Evolutionary conservation across 805 yeast species (phyloP).

Genomic region (Yarrowia sp.): DNA sequence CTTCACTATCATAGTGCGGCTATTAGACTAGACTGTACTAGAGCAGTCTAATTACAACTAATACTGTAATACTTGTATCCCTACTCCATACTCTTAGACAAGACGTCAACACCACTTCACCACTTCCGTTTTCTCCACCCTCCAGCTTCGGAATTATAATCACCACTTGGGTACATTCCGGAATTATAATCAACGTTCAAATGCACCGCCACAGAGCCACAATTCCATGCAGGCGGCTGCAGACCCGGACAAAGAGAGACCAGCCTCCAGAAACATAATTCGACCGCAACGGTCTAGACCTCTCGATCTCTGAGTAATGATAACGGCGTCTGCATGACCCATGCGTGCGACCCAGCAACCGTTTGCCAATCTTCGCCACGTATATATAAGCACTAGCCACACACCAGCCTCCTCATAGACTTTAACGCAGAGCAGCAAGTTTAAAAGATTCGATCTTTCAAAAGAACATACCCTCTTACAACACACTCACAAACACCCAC

Average conservation of each 20-base stretch:
- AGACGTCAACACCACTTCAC: no score
- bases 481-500: neutral
- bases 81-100: no score
- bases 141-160: constrained; percentile 22
- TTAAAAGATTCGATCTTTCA: no score
- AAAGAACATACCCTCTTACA: neutral
- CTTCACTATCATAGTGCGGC: no score
- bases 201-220: constrained; percentile 38
- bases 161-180: neutral
- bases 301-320: constrained; percentile 16
- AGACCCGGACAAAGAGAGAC: constrained; percentile 3
- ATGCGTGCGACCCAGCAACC: no score
- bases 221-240: constrained; percentile 26
- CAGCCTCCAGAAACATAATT: neutral
- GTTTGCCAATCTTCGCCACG: no score
- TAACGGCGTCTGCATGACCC: neutral
- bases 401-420: constrained; percentile 15
- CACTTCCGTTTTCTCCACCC: no score
- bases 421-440: neutral
- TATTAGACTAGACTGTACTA: no score
- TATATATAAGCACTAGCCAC: constrained; percentile 20
- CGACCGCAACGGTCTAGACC: constrained; percentile 28
- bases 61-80: no score
- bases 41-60: no score
- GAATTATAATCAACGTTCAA: constrained; percentile 13